phyloP scores from a whole-genome alignment of 1,284 basidiomycete species.

The Pulveroboletus sp. region DNA sequence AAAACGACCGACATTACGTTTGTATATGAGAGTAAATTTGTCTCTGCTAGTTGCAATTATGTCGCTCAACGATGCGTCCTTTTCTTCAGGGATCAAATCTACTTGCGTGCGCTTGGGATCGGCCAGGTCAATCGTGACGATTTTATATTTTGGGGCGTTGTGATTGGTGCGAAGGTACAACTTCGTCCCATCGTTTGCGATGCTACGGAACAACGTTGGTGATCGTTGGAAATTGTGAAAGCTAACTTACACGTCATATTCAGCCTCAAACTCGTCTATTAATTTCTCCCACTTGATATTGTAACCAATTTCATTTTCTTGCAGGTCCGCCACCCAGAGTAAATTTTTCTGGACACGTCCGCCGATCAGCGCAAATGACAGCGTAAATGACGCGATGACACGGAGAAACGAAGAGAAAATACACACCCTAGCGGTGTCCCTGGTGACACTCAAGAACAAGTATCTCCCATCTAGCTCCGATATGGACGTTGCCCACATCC shows the following conservation, averaged over 20 bases:
- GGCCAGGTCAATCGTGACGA: conserved; percentile 67
- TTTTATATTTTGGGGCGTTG: conserved; percentile 65
- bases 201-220: conserved; percentile 39
- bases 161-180: conserved; percentile 71
- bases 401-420: background rate
- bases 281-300: conserved; percentile 74
- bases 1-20: conserved; percentile 60
- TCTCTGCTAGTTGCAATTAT: conserved; percentile 57
- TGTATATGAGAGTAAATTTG: conserved; percentile 68
- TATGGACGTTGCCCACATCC: conserved; percentile 61
- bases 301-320: conserved; percentile 56
- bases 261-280: conserved; percentile 61
- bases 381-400: background rate
- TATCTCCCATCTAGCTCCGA: conserved; percentile 68
- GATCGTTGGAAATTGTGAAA: background rate
- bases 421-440: conserved; percentile 67
- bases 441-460: conserved; percentile 53
- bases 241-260: conserved; percentile 58
- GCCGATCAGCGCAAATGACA: background rate
- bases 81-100: conserved; percentile 75
- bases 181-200: conserved; percentile 66
- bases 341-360: conserved; percentile 59
- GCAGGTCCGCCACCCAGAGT: conserved; percentile 73
- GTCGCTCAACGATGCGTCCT: conserved; percentile 59
- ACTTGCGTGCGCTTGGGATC: conserved; percentile 50